These are phyloP conservation scores for Naganishia kalamii DNA, from an alignment of 768 basidiomycete genomes.

Conservation along the genomic window DNA sequence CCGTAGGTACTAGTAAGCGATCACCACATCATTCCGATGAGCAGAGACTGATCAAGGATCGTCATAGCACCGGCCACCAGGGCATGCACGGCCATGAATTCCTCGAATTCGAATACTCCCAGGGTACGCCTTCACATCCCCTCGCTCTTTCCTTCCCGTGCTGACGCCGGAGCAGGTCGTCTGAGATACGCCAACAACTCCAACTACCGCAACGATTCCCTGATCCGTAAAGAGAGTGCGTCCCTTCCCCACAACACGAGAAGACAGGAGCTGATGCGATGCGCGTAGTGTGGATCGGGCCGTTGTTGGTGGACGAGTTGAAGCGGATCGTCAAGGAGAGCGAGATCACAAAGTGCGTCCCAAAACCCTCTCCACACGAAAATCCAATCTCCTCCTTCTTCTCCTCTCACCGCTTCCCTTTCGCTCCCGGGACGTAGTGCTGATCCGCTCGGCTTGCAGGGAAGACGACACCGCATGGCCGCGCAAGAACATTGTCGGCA, in stretches of 20 bases:
- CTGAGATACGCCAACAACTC: slow-evolving; percentile 98
- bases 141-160: not conserved
- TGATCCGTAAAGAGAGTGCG: slow-evolving; percentile 98
- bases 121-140: slow-evolving; percentile 52
- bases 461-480: slow-evolving; percentile 99
- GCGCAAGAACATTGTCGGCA: slow-evolving; percentile 96
- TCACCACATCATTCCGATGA: not conserved
- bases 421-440: too few species aligned
- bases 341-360: slow-evolving; percentile 81
- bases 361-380: not conserved
- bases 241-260: slow-evolving; percentile 26
- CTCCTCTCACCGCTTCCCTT: not conserved
- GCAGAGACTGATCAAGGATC: not conserved
- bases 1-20: slow-evolving; percentile 45
- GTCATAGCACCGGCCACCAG: slow-evolving; percentile 83
- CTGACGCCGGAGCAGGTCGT: slow-evolving; percentile 48
- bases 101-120: slow-evolving; percentile 95
- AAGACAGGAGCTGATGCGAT: not conserved
- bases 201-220: slow-evolving; percentile 93
- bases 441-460: slow-evolving; percentile 51
- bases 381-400: slow-evolving; percentile 11
- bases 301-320: slow-evolving; percentile 84
- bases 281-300: slow-evolving; percentile 80
- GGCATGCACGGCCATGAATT: slow-evolving; percentile 98
- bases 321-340: slow-evolving; percentile 88